Base-by-base conservation (phyloP, 345 rosid genomes). In the Punica granatum region DNA sequence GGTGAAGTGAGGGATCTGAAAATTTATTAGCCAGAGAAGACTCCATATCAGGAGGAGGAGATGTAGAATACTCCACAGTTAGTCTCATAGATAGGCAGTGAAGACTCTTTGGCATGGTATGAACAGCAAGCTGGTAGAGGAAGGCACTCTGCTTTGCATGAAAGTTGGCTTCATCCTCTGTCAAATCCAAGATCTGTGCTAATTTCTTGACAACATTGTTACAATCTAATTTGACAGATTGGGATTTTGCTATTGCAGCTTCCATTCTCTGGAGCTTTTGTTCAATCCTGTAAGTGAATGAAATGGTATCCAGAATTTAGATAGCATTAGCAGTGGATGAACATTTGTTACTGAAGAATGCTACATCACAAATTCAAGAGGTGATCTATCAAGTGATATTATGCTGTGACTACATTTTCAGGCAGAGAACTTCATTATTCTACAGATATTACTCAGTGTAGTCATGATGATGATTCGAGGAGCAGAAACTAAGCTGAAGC, bases 91-190 rank as follows among this genome's bases (percentile, higher is more conserved):
- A 90, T 72, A 90, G 80, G 84, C 98, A 92, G 80, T 92, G 97
- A 67, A 84, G 97, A 82, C 96, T 85, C 85, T 88, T 95, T 18
- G 98, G 98, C 79, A 88, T 87, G 59, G 96, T 94, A 74, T 95
- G 98, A 53, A 92, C 88, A 36, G 94, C 96, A 60, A 92, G 85
- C 77, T 87, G 95, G 77, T 86, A 69, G 23, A 74, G 72, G 53
- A 74, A 74, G 64, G 73, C 77, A 74, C 77, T 74, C 65, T 73
- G 77, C 69, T 65, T 73, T 69, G 59, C 69, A 32, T 73, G 77
- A 77, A 91, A 91, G 76, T 82, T 82, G 65, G 98, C 92, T 84
- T 94, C 99, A 74, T 88, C 98, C 70, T 88, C 92, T 0, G 93
- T 88, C 83, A 88, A 66, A 72, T 94, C 99, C 70, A 83, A 81